These are phyloP conservation scores for Scheffersomyces stambukii DNA, from an alignment of 1,139 yeast species.

Conservation along the genomic window DNA sequence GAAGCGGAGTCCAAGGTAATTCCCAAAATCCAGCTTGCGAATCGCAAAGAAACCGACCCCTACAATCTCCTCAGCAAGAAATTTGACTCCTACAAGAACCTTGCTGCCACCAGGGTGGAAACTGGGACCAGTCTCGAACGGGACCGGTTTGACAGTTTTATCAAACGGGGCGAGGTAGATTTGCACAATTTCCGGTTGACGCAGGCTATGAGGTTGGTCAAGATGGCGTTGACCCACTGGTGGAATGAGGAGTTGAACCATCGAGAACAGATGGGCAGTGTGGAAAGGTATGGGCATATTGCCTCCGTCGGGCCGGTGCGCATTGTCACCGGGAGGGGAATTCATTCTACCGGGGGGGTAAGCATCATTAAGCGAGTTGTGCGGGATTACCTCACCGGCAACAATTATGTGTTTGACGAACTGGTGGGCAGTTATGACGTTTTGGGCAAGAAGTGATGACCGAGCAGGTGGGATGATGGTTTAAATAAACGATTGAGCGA, in stretches of 20 bases:
- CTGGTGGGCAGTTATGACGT: slow-evolving; percentile 42
- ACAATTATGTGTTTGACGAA: slow-evolving; percentile 41
- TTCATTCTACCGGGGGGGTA: slow-evolving; percentile 53
- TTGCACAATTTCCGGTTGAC: slow-evolving; percentile 47
- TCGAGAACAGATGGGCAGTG: slow-evolving; percentile 36
- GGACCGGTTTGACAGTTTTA: slow-evolving; percentile 4
- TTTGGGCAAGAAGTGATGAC: slow-evolving; percentile 23
- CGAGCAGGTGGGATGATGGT: too few relatives aligned
- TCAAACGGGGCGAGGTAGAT: slow-evolving; percentile 32
- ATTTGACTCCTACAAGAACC: slow-evolving; percentile 2
- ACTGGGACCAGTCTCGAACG: neutral
- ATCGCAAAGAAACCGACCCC: slow-evolving; percentile 3
- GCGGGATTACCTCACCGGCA: slow-evolving; percentile 25
- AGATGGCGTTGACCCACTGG: slow-evolving; percentile 41
- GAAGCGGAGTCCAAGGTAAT: neutral
- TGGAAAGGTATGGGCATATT: slow-evolving; percentile 23
- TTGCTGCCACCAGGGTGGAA: neutral
- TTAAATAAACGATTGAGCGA: too few relatives aligned
- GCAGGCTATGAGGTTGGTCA: slow-evolving; percentile 37
- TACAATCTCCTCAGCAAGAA: slow-evolving; percentile 3
- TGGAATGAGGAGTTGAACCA: slow-evolving; percentile 46
- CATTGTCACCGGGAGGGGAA: slow-evolving; percentile 59
- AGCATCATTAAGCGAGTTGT: slow-evolving; percentile 42
- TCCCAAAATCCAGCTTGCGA: slow-evolving; percentile 2
- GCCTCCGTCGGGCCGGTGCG: slow-evolving; percentile 34